A percentile compares a stretch with the other conserved stretches of the same genome.
phyloP scores from a whole-genome alignment of 2,329 filamentous ascomycete genomes.

The Tolypocladium tropicale region DNA sequence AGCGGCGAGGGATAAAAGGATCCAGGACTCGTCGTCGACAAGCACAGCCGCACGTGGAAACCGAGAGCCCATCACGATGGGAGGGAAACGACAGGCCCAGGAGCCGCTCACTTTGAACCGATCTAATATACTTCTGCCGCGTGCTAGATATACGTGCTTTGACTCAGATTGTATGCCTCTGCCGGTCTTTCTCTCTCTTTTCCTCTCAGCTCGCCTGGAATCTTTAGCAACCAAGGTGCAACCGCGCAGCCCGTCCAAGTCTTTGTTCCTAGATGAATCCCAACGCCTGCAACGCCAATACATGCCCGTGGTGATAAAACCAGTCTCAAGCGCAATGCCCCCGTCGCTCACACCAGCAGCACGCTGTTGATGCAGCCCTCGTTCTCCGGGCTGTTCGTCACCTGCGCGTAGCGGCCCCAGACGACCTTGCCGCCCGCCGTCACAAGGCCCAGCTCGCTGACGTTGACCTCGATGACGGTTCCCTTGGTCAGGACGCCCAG shows the following conservation, averaged over 20 bases:
- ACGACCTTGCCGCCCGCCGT: slow-evolving; percentile 89
- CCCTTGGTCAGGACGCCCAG: slow-evolving; percentile 83
- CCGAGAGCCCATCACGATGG: no score
- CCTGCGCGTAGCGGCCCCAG: slow-evolving; percentile 69
- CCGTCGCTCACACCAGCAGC: slow-evolving; percentile 16
- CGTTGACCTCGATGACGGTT: slow-evolving; percentile 78
- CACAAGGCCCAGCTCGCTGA: slow-evolving; percentile 80
- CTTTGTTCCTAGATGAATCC: slow-evolving; percentile 2
- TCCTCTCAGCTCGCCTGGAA: not conserved
- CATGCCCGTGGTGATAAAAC: slow-evolving; percentile 11
- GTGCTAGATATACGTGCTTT: not conserved
- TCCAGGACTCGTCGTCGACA: no score
- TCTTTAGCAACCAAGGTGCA: not conserved
- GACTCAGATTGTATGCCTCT: not conserved
- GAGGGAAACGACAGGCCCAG: not conserved
- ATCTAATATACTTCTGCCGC: not conserved
- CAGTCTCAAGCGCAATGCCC: not conserved
- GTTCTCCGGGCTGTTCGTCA: slow-evolving; percentile 37
- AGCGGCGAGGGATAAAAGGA: no score
- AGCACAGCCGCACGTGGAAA: no score
- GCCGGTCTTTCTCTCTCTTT: not conserved
- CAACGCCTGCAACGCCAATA: slow-evolving; percentile 16
- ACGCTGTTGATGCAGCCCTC: slow-evolving; percentile 35
- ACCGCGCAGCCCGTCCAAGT: not conserved
- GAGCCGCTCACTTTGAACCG: not conserved